Evolutionary conservation across 495 filamentous ascomycete species (phyloP).

Genomic region (Sphaerosporella brunnea): DNA sequence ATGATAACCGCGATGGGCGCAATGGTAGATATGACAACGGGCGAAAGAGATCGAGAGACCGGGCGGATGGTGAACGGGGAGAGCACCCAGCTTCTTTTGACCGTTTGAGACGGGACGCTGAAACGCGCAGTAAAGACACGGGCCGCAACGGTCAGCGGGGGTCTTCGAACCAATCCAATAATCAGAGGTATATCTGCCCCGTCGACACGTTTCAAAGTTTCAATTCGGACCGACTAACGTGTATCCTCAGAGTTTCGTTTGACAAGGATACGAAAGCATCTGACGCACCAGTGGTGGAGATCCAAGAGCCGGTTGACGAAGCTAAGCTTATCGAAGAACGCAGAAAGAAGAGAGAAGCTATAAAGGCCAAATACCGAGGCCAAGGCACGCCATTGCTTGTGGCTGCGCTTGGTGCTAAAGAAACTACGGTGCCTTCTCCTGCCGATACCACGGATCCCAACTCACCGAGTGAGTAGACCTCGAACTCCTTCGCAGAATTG

Average conservation of each 20-base stretch:
- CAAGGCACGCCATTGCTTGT: constrained; percentile 56
- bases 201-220: not conserved
- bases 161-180: constrained; percentile 4
- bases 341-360: constrained; percentile 69
- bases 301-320: constrained; percentile 46
- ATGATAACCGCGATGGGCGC: constrained; percentile 5
- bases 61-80: constrained; percentile 53
- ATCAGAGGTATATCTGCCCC: constrained; percentile 6
- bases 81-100: constrained; percentile 38
- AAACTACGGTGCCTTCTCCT: constrained; percentile 37
- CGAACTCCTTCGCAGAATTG: not conserved
- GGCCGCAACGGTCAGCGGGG: constrained; percentile 13
- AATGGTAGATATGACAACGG: constrained; percentile 13
- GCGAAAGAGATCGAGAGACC: constrained; percentile 34
- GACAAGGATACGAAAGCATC: constrained; percentile 1
- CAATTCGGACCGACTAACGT: not conserved
- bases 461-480: not conserved
- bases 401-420: constrained; percentile 50
- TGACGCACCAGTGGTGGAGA: constrained; percentile 13
- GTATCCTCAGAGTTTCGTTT: not conserved
- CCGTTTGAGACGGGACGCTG: constrained; percentile 29
- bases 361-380: constrained; percentile 64
- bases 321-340: constrained; percentile 69
- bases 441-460: not conserved
- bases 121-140: constrained; percentile 30